Evolutionary conservation across 306 rosid genomes (phyloP).

Genomic region (Cucumis cinereus): DNA sequence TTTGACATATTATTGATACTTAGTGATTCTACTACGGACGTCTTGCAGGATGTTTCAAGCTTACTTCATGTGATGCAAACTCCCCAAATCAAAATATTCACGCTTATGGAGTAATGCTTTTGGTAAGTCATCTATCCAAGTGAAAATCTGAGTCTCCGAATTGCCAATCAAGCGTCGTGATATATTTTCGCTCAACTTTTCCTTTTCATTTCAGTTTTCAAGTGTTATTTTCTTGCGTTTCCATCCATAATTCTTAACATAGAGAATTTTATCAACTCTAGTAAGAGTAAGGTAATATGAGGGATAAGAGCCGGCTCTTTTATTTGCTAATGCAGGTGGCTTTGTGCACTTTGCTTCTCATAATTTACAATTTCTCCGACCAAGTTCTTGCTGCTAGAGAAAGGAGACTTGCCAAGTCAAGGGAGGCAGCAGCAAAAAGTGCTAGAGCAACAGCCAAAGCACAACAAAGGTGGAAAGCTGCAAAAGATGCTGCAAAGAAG

Average conservation of each 20-base stretch:
- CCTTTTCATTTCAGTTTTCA: background rate
- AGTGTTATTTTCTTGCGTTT: background rate
- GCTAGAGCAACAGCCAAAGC: slow-evolving; percentile 66
- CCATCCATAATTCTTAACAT: background rate
- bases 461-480: slow-evolving; percentile 63
- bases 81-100: slow-evolving; percentile 62
- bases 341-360: slow-evolving; percentile 76
- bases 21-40: background rate
- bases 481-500: slow-evolving; percentile 79
- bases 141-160: slow-evolving; percentile 10
- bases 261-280: background rate
- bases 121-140: slow-evolving; percentile 42
- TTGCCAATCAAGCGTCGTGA: background rate
- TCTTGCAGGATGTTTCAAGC: slow-evolving; percentile 74
- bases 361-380: slow-evolving; percentile 90
- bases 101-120: slow-evolving; percentile 76
- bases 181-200: background rate
- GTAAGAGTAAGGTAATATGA: background rate
- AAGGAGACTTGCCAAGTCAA: slow-evolving; percentile 65
- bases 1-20: too few species aligned
- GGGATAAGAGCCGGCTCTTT: slow-evolving; percentile 21
- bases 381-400: slow-evolving; percentile 87
- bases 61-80: slow-evolving; percentile 74
- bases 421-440: slow-evolving; percentile 88
- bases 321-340: slow-evolving; percentile 78